These are phyloP conservation scores for Apiospora malaysiana DNA, from an alignment of 2,329 filamentous ascomycete species.

Conservation along the genomic window DNA sequence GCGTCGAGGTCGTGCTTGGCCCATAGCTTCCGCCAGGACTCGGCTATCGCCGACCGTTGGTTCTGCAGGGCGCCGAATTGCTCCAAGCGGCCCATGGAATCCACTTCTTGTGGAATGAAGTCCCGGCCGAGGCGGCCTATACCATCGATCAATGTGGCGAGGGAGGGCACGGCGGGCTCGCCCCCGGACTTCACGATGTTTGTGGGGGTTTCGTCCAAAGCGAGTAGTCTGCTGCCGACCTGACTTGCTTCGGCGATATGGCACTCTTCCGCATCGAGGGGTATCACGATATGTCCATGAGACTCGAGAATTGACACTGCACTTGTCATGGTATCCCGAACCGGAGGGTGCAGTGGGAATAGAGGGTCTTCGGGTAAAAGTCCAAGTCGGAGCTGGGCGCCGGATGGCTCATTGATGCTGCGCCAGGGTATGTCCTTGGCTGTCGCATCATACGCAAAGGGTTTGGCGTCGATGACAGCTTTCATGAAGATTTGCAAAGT, in stretches of 20 bases:
- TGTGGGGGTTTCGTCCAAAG: constrained; percentile 24
- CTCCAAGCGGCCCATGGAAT: constrained; percentile 21
- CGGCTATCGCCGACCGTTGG: constrained; percentile 25
- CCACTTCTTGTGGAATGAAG: constrained; percentile 20
- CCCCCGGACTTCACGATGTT: constrained; percentile 22
- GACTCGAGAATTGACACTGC: neutral
- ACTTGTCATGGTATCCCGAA: constrained; percentile 17
- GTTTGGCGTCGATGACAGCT: constrained; percentile 26
- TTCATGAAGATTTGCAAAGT: constrained; percentile 26
- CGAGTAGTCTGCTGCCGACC: constrained; percentile 21
- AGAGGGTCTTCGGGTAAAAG: constrained; percentile 27
- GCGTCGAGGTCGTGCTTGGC: constrained; percentile 25
- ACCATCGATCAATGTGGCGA: neutral
- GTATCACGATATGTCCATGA: neutral
- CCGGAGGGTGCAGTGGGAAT: constrained; percentile 27
- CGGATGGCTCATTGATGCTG: neutral
- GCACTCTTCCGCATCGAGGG: neutral
- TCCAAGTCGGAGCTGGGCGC: constrained; percentile 24
- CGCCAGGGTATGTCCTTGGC: constrained; percentile 28
- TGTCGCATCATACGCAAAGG: constrained; percentile 24
- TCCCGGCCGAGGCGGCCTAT: neutral
- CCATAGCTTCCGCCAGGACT: constrained; percentile 27
- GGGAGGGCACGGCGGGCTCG: constrained; percentile 26
- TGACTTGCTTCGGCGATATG: neutral
- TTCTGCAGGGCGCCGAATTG: constrained; percentile 23